phyloP scores from a whole-genome alignment of 352 stramenopile species.

The Phytophthora hibernalis region DNA sequence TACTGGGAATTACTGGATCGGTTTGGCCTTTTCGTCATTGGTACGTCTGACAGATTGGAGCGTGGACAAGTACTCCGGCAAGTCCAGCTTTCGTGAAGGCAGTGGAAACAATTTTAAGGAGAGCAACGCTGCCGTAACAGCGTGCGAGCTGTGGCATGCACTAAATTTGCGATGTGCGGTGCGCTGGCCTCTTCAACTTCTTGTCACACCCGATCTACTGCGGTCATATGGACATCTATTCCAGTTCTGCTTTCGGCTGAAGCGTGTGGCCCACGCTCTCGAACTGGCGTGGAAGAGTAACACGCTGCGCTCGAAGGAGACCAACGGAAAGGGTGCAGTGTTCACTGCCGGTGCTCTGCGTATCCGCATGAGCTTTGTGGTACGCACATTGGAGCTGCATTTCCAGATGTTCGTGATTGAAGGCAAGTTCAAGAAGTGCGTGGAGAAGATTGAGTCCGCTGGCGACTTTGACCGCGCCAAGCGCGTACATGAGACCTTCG shows the following conservation, averaged over 20 bases:
- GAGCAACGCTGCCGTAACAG: slow-evolving; percentile 43
- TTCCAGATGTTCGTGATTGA: slow-evolving; percentile 87
- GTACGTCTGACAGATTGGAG: slow-evolving; percentile 55
- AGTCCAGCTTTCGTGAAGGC: slow-evolving; percentile 37
- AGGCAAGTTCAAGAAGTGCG: slow-evolving; percentile 61
- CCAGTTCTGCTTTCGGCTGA: slow-evolving; percentile 83
- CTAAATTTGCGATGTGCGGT: slow-evolving; percentile 59
- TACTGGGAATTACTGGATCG: slow-evolving; percentile 60
- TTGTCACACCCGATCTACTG: slow-evolving; percentile 63
- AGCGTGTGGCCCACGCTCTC: slow-evolving; percentile 71
- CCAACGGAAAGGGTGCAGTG: slow-evolving; percentile 11
- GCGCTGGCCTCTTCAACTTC: slow-evolving; percentile 72
- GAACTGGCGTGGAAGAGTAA: slow-evolving; percentile 70
- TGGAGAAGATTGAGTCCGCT: slow-evolving; percentile 55
- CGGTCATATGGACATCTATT: slow-evolving; percentile 76
- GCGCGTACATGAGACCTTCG: slow-evolving; percentile 72
- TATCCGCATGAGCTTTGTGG: slow-evolving; percentile 77
- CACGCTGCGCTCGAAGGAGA: slow-evolving; percentile 41
- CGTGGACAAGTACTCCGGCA: slow-evolving; percentile 62
- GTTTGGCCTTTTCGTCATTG: slow-evolving; percentile 48
- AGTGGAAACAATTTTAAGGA: slow-evolving; percentile 36
- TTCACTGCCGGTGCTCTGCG: slow-evolving; percentile 52
- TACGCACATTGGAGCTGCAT: slow-evolving; percentile 75
- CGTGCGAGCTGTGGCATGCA: slow-evolving; percentile 68
- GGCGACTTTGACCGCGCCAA: slow-evolving; percentile 78